phyloP scores from a whole-genome alignment of 192 early-diverging fungal genomes.

The Paraglomus brasilianum region DNA sequence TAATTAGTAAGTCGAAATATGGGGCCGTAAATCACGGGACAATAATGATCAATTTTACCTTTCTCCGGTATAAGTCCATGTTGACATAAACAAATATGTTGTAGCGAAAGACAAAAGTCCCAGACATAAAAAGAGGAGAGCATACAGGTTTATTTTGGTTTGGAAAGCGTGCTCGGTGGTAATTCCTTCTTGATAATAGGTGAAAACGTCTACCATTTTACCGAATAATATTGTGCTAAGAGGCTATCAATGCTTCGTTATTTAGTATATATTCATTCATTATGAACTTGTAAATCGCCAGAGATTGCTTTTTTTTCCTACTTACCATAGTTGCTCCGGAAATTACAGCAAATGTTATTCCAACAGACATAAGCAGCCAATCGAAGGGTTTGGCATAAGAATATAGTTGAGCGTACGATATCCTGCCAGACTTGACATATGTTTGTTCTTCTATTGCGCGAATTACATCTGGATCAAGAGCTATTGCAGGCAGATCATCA shows the following conservation, averaged over 20 bases:
- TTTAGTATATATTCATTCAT: not conserved
- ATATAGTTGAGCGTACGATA: conserved; percentile 54
- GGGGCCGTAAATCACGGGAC: not conserved
- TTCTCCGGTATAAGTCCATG: conserved; percentile 53
- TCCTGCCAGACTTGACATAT: too few species aligned
- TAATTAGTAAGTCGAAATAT: too few species aligned
- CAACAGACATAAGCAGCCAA: conserved; percentile 38
- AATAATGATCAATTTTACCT: not conserved
- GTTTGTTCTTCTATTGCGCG: too few species aligned
- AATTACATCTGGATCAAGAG: too few species aligned
- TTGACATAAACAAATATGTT: conserved; percentile 55
- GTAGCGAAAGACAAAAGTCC: conserved; percentile 49
- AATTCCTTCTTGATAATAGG: not conserved
- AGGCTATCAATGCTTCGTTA: not conserved
- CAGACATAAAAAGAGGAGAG: conserved; percentile 32
- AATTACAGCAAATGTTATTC: not conserved
- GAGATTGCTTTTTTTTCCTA: not conserved
- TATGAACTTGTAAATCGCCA: not conserved
- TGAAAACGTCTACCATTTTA: conserved; percentile 24
- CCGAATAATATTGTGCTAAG: not conserved
- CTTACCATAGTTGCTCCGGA: conserved; percentile 11
- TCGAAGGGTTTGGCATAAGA: conserved; percentile 62
- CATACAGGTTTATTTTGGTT: not conserved
- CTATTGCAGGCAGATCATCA: too few species aligned
- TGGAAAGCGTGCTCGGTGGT: not conserved